Percentiles rank a stretch among this genome's conserved stretches.
Evolutionary conservation across 495 filamentous ascomycete genomes (phyloP).

Genomic region (Parachaetomium inaequale): DNA sequence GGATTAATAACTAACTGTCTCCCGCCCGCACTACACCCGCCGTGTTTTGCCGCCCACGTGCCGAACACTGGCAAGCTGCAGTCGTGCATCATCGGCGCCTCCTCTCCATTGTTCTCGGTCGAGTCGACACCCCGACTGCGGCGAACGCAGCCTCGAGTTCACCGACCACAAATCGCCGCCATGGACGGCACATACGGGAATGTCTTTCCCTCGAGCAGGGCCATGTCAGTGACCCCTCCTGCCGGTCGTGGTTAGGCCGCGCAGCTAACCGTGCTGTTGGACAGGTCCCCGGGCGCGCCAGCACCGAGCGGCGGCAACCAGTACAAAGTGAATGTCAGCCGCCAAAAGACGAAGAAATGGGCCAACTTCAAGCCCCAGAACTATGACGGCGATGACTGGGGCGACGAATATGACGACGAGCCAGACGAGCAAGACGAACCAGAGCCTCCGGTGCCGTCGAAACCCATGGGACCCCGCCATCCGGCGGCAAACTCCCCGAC

Average conservation of each 20-base stretch:
- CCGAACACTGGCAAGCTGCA: constrained; percentile 14
- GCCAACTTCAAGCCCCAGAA: constrained; percentile 80
- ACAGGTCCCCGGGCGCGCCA: constrained; percentile 34
- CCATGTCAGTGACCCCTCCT: constrained; percentile 19
- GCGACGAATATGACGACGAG: constrained; percentile 72
- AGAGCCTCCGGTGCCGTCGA: constrained; percentile 39
- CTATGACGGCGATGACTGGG: constrained; percentile 96
- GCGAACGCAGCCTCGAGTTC: constrained; percentile 8
- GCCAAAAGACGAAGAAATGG: constrained; percentile 92
- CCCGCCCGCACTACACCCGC: background rate
- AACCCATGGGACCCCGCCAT: constrained; percentile 27
- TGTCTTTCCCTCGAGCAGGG: constrained; percentile 25
- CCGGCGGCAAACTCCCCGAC: constrained; percentile 19
- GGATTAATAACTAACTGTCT: background rate
- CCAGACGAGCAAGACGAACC: constrained; percentile 42
- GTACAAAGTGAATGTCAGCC: constrained; percentile 75
- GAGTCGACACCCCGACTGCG: no score
- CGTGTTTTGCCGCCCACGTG: constrained; percentile 21
- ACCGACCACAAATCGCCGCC: constrained; percentile 10
- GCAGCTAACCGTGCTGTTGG: background rate
- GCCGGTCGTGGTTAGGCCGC: background rate
- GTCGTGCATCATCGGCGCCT: background rate
- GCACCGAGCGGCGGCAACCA: constrained; percentile 28
- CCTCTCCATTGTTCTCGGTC: background rate
- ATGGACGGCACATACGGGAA: constrained; percentile 39